Percentiles rank a stretch among this genome's conserved stretches.
Evolutionary conservation across 768 basidiomycete genomes (phyloP).

Genomic region (Hypholoma sublateritium): DNA sequence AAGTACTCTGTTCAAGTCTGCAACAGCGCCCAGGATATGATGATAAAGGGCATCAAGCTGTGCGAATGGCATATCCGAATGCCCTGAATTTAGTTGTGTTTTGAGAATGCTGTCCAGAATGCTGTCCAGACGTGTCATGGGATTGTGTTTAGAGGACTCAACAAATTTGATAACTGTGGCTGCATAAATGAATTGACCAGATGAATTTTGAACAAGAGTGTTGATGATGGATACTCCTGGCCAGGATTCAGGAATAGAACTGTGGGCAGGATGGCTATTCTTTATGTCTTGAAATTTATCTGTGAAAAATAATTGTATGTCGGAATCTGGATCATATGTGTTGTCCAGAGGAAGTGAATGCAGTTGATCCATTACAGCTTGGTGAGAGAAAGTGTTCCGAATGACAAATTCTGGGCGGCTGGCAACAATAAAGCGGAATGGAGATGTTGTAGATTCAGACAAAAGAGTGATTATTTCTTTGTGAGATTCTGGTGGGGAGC

Average conservation of each 20-base stretch:
- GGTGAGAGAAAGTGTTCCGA: neutral
- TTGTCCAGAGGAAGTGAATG: slow-evolving; percentile 2
- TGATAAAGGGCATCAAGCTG: slow-evolving; percentile 6
- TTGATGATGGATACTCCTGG: neutral
- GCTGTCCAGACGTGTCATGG: neutral
- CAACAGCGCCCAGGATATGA: neutral
- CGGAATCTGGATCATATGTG: slow-evolving; percentile 4
- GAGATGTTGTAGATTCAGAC: neutral
- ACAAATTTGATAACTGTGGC: neutral
- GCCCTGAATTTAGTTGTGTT: neutral
- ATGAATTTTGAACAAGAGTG: neutral
- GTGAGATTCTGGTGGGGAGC: slow-evolving; percentile 6
- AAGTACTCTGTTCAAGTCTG: neutral
- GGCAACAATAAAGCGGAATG: slow-evolving; percentile 5
- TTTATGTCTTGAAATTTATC: neutral
- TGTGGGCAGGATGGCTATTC: neutral
- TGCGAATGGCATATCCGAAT: neutral
- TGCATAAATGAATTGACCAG: slow-evolving; percentile 3
- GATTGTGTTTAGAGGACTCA: neutral
- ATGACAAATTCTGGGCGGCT: slow-evolving; percentile 12
- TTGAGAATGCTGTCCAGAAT: neutral
- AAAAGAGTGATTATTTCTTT: slow-evolving; percentile 3
- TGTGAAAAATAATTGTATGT: slow-evolving; percentile 1
- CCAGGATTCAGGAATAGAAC: neutral
- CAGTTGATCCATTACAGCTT: neutral